Evolutionary conservation across 2,329 filamentous ascomycete species (phyloP).

Genomic region (Calonectria pseudoturangicola): DNA sequence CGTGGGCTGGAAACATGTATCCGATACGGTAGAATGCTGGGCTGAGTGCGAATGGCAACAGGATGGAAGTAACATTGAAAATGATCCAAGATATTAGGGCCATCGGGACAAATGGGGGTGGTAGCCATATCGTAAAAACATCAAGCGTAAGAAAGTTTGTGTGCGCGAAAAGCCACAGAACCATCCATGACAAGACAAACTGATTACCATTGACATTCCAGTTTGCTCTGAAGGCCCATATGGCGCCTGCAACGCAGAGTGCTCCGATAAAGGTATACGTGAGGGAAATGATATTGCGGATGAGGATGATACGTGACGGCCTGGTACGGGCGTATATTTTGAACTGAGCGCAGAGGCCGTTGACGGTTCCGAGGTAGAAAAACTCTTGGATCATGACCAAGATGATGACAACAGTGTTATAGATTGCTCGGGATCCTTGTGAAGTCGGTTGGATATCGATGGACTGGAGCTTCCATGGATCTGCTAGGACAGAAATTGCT

Average conservation of each 20-base stretch:
- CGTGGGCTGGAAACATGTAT: conserved; percentile 45
- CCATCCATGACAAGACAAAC: conserved; percentile 47
- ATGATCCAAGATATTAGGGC: conserved; percentile 46
- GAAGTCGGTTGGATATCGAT: conserved; percentile 48
- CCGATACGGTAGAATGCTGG: conserved; percentile 45
- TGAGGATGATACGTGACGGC: conserved; percentile 40
- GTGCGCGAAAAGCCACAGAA: conserved; percentile 48
- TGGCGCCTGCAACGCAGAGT: conserved; percentile 39
- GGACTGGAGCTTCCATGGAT: conserved; percentile 48
- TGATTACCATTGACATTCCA: conserved; percentile 44
- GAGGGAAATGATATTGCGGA: conserved; percentile 43
- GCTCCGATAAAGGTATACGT: conserved; percentile 45
- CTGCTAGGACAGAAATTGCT: conserved; percentile 44
- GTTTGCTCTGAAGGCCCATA: conserved; percentile 43
- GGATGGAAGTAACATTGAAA: conserved; percentile 47
- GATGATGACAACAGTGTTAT: conserved; percentile 52
- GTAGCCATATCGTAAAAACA: conserved; percentile 51
- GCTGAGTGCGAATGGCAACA: conserved; percentile 45
- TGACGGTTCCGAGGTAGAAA: conserved; percentile 50
- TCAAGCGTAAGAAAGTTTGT: conserved; percentile 48
- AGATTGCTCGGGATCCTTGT: conserved; percentile 51
- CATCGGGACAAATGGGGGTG: conserved; percentile 47
- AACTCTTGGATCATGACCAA: conserved; percentile 51
- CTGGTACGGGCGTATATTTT: conserved; percentile 44
- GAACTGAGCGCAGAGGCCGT: conserved; percentile 49